Base-by-base conservation (phyloP, 2,329 filamentous ascomycete genomes). In the Colletotrichum navitas region DNA sequence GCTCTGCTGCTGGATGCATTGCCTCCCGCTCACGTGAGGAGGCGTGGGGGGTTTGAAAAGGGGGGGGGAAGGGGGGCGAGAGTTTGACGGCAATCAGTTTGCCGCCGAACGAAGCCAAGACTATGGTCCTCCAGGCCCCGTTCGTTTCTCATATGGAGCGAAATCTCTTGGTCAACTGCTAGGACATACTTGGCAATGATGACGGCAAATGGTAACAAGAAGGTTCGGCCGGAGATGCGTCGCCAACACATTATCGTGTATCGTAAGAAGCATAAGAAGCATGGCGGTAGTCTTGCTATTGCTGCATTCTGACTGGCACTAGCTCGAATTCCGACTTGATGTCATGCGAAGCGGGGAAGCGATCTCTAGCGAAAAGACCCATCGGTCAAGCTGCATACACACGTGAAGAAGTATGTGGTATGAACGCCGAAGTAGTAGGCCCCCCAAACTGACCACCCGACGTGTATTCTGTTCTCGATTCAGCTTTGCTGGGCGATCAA, bases 21-120 rank as follows among this genome's bases (percentile, higher is more conserved):
- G 4, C 3, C 0, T 55, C 5, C 21, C 29, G 16, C 61, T 68
- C 66, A 68, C 66, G 61, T 68, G 66, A 64, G 43, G 16, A 11
- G 5, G 16, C 14, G 52, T 59, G 60, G 61, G 61, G 60, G 52
- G 52, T n/a, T 45, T 54, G 39, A 10, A 10, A 11, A 0, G 32
- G 7, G 52, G 18, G 18, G 18, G 8, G 32, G 7, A 32, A 7
- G 18, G 18, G 8, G 52, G 14, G 18, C 12, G 2, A 24, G 21
- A 24, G 11, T 24, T 24, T 39, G 54, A 39, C 12, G 34, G 34
- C 2, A 8, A 24, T 36, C 11, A 39, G 11, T 56, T 24, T 26
- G 18, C 11, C 10, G 21, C 11, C 6, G 5, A 2, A 24, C 11
- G 2, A 12, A 2, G 14, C 1, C 26, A 32, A 18, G 16, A 10